Percentiles rank a stretch among this genome's conserved stretches.
phyloP scores from a whole-genome alignment of 176 grass and related monocot species.

The Hordeum marinum region DNA sequence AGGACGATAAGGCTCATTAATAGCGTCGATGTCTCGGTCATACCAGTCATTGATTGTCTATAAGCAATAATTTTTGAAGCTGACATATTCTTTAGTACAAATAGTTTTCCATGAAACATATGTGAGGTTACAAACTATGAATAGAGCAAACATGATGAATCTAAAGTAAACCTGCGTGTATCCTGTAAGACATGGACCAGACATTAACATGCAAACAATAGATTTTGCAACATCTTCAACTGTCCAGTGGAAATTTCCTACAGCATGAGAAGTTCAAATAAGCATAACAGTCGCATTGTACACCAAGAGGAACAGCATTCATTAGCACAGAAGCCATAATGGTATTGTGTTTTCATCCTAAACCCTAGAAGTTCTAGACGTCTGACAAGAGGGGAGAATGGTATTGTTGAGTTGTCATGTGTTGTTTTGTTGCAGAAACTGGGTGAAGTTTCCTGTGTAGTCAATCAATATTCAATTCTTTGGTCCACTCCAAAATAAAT shows the following conservation, averaged over 20 bases:
- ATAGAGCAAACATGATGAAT: background rate
- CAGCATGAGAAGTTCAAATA: conserved; percentile 8
- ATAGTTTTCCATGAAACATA: background rate
- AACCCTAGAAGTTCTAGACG: background rate
- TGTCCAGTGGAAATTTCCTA: conserved; percentile 99
- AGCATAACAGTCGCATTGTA: conserved; percentile 9
- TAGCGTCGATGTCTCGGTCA: conserved; percentile 94
- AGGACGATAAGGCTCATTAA: conserved; percentile 97
- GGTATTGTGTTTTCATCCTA: background rate
- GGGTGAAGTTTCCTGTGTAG: background rate
- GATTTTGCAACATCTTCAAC: conserved; percentile 92
- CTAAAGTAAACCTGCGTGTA: conserved; percentile 70
- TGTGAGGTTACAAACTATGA: background rate
- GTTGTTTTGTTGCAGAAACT: background rate
- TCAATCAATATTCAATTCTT: background rate
- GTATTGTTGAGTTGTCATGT: background rate
- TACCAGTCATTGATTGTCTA: conserved; percentile 99
- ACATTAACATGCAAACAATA: conserved; percentile 97
- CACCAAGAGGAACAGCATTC: background rate
- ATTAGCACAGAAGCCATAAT: background rate
- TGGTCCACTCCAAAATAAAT: background rate
- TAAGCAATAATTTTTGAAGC: conserved; percentile 40
- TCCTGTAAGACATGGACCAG: conserved; percentile 90
- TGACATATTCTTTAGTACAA: conserved; percentile 24
- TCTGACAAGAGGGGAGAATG: background rate